A percentile compares a stretch with the other conserved stretches of the same genome.
phyloP scores from a whole-genome alignment of 2,329 filamentous ascomycete species.

The Exophiala sp. region DNA sequence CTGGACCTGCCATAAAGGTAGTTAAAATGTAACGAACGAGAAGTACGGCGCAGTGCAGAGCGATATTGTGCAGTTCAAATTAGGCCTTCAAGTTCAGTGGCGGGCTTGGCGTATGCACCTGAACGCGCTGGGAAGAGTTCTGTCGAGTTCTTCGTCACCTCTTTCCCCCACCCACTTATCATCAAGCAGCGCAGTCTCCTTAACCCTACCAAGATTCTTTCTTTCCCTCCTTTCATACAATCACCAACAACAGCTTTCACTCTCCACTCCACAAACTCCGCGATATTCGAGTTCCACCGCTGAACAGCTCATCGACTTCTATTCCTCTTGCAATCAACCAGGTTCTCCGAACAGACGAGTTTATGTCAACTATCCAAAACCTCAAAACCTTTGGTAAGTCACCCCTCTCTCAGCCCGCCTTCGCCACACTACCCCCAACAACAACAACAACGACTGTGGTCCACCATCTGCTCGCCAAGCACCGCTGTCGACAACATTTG shows the following conservation, averaged over 20 bases:
- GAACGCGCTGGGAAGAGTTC: neutral
- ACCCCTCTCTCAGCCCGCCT: slow-evolving; percentile 26
- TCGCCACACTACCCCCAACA: slow-evolving; percentile 1
- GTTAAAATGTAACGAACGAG: no score
- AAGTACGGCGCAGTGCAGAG: no score
- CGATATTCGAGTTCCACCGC: neutral
- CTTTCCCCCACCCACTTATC: slow-evolving; percentile 2
- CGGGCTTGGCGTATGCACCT: neutral
- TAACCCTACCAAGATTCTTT: neutral
- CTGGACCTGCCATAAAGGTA: neutral
- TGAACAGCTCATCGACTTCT: neutral
- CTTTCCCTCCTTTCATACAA: neutral
- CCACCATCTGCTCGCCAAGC: neutral
- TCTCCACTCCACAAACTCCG: slow-evolving; percentile 4
- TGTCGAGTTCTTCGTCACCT: slow-evolving; percentile 1
- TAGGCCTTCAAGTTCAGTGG: neutral
- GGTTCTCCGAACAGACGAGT: slow-evolving; percentile 51
- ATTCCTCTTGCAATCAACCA: slow-evolving; percentile 3
- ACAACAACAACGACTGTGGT: slow-evolving; percentile 4
- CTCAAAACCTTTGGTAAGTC: slow-evolving; percentile 87
- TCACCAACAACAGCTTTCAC: neutral
- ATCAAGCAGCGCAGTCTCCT: neutral
- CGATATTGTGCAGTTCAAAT: neutral
- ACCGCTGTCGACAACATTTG: neutral
- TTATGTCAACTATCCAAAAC: slow-evolving; percentile 96